A percentile compares a stretch with the other conserved stretches of the same genome.
Conservation (phyloP, 108 stramenopile genomes). For the Pseudonitzschia delicatissima region DNA sequence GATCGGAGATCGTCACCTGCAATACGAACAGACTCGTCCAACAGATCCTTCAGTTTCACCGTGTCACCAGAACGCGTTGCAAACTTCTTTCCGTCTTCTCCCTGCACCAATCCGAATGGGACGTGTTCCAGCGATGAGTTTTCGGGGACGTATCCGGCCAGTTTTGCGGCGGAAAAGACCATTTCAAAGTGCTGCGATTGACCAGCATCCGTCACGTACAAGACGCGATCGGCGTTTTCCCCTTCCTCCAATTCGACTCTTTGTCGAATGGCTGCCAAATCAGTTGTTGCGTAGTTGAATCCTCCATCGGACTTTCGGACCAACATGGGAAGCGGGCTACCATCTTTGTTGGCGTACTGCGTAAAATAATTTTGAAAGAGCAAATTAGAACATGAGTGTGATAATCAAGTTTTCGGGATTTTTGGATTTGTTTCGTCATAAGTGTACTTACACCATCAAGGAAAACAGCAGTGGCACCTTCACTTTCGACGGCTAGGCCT, state of each 20-base stretch:
- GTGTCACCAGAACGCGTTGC: slow-evolving; percentile 97
- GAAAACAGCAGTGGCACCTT: slow-evolving; percentile 87
- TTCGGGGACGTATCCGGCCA: slow-evolving; percentile 72
- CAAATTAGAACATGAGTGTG: neutral
- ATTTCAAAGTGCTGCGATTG: slow-evolving; percentile 94
- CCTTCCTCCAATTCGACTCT: slow-evolving; percentile 73
- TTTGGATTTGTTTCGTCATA: no score
- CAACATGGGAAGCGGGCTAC: slow-evolving; percentile 85
- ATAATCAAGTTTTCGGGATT: no score
- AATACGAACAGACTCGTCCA: slow-evolving; percentile 91
- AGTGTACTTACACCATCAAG: slow-evolving; percentile 64
- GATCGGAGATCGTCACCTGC: slow-evolving; percentile 78
- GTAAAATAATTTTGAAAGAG: neutral
- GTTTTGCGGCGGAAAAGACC: slow-evolving; percentile 89
- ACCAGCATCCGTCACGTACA: slow-evolving; percentile 97
- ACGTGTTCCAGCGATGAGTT: slow-evolving; percentile 88
- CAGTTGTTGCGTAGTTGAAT: slow-evolving; percentile 98
- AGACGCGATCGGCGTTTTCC: slow-evolving; percentile 79
- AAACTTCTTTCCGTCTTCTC: slow-evolving; percentile 98
- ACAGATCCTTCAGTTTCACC: slow-evolving; percentile 94
- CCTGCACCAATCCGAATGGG: slow-evolving; percentile 97
- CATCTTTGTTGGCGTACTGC: slow-evolving; percentile 75
- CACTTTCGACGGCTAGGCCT: slow-evolving; percentile 80
- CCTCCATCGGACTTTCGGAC: slow-evolving; percentile 97
- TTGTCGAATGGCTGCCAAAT: slow-evolving; percentile 94